Conservation (phyloP, 805 yeast genomes). For the Cyberlindnera maritima region DNA sequence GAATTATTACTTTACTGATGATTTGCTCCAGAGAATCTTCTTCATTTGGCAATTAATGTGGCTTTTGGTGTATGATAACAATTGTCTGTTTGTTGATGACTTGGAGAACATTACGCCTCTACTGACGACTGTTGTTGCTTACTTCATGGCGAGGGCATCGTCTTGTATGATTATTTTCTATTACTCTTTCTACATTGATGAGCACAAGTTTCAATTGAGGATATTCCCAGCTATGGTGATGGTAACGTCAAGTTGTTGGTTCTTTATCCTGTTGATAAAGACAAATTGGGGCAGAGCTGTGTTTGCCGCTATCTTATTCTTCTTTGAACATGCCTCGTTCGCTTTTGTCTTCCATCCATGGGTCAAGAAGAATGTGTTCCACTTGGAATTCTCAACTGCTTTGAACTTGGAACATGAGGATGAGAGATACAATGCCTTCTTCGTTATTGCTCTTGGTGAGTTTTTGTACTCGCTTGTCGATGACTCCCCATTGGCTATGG, state of each 20-base stretch:
- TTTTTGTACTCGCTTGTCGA: conserved; percentile 54
- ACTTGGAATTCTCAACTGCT: conserved; percentile 52
- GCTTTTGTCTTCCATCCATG: conserved; percentile 44
- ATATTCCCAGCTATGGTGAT: conserved; percentile 34
- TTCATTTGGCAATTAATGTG: conserved; percentile 52
- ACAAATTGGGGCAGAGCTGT: conserved; percentile 44
- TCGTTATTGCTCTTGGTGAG: conserved; percentile 64
- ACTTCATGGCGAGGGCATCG: conserved; percentile 38
- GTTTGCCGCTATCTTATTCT: conserved; percentile 38
- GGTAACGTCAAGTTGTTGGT: conserved; percentile 44
- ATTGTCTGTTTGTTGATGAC: conserved; percentile 38
- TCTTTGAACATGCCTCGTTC: conserved; percentile 41
- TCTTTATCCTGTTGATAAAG: conserved; percentile 46
- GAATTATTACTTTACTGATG: conserved; percentile 62
- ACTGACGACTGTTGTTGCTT: conserved; percentile 35
- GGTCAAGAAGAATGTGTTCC: conserved; percentile 38
- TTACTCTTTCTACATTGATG: conserved; percentile 43
- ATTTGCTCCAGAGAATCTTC: conserved; percentile 49
- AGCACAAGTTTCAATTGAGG: conserved; percentile 50
- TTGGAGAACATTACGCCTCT: conserved; percentile 37
- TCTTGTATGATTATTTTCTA: conserved; percentile 30
- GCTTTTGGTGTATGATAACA: conserved; percentile 51
- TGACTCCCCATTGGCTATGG: conserved; percentile 43
- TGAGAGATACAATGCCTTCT: conserved; percentile 57
- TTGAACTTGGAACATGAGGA: conserved; percentile 66